phyloP scores from a whole-genome alignment of 2,329 filamentous ascomycete species.

The Pestalotiopsis fici region DNA sequence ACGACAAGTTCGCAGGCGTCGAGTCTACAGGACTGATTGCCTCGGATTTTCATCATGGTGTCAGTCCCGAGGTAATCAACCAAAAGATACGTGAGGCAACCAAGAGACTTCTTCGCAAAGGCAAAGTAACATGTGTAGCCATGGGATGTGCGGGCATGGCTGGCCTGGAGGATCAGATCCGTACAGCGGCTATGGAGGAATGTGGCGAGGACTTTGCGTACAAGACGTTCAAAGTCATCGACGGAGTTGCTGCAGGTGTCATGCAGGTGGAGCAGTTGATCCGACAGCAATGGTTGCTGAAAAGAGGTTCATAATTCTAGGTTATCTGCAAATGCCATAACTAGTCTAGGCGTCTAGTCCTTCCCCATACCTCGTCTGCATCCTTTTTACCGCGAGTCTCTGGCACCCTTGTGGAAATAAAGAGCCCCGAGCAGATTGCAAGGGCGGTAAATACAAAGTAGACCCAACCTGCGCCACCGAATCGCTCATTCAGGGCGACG shows the following conservation, averaged over 20 bases:
- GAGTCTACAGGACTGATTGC: constrained; percentile 81
- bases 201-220: constrained; percentile 61
- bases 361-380: constrained; percentile 89
- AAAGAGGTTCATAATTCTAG: background rate
- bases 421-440: constrained; percentile 67
- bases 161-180: constrained; percentile 77
- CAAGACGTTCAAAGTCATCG: constrained; percentile 66
- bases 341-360: constrained; percentile 56
- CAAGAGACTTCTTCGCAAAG: constrained; percentile 58
- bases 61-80: constrained; percentile 64
- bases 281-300: constrained; percentile 39
- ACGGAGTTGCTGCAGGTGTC: constrained; percentile 75
- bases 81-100: constrained; percentile 71
- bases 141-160: constrained; percentile 93
- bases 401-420: constrained; percentile 75
- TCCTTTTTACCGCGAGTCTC: constrained; percentile 87
- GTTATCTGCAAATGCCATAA: no score
- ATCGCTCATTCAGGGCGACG: constrained; percentile 61
- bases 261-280: constrained; percentile 60
- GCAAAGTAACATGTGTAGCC: constrained; percentile 67
- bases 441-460: constrained; percentile 89
- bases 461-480: constrained; percentile 75
- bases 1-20: constrained; percentile 71
- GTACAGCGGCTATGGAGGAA: constrained; percentile 65
- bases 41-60: constrained; percentile 72